Base-by-base conservation (phyloP, 192 early-diverging fungal species). In the Backusella tarrabulga region DNA sequence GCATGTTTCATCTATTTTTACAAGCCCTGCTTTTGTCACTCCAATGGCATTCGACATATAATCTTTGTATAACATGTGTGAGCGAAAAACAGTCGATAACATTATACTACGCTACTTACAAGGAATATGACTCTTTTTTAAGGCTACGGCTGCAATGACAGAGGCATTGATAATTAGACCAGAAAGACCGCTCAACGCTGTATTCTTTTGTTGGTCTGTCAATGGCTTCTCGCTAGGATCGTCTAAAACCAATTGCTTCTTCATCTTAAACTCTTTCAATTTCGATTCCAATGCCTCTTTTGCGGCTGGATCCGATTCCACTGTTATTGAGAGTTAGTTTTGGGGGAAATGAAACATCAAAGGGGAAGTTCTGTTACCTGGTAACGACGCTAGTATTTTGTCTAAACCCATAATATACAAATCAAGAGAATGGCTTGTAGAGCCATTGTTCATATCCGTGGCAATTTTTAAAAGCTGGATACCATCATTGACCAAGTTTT, bases 71-170 rank as follows among this genome's bases (percentile, higher is more conserved):
- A 32, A 3, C 32, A 26, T 26, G 29, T 70, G 11, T 8, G 26
- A 41, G 19, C 21, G 2, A 67, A 15, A 23, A 32, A 14, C 21
- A 67, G 23, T 9, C 3, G 6, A 34, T 2, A 8, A 12, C 7
- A 32, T 12, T 23, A 5, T 8, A 40, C 32, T 6, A 15, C 5
- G n/a, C 26, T 19, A 23, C 26, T 63, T 80, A 80, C 80, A 67
- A 5, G 88, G 88, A 67, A 89, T 83, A 34, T 86, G 88, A 6
- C 83, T 86, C 36, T 86, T 84, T 74, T 87, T 89, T 21, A 89
- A 73, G 7, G 83, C 83, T 56, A 86, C 83, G 5, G 85, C 86
- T 54, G 80, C 74, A 19, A 75, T 71, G n/a, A 87, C 76, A 0
- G 86, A 85, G 0, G 84, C 84, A 26, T 84, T 78, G 66, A 85